phyloP scores from a whole-genome alignment of 177 flowering plant genomes.

The Vitis hybrid region DNA sequence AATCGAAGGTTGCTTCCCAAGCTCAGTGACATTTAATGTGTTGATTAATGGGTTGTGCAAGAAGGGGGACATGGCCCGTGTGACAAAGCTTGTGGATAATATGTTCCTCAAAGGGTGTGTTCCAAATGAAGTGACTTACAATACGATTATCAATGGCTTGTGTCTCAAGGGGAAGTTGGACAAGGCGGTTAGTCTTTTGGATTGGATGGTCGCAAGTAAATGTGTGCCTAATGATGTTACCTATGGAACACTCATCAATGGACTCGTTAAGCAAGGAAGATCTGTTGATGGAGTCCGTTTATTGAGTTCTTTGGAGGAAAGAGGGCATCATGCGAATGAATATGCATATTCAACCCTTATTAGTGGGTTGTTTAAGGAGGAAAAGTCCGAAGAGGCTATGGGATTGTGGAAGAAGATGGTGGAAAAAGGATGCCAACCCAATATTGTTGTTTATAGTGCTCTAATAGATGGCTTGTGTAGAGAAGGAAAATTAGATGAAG shows the following conservation, averaged over 20 bases:
- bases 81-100: conserved; percentile 73
- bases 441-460: conserved; percentile 69
- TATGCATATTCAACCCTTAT: conserved; percentile 67
- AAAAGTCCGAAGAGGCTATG: conserved; percentile 58
- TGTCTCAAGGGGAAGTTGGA: conserved; percentile 79
- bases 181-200: conserved; percentile 66
- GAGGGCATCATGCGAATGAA: conserved; percentile 55
- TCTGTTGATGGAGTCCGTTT: conserved; percentile 48
- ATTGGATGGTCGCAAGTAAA: conserved; percentile 60
- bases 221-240: conserved; percentile 73
- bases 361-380: conserved; percentile 81
- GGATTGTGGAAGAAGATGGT: conserved; percentile 64
- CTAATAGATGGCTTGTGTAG: conserved; percentile 76
- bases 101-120: conserved; percentile 86
- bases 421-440: conserved; percentile 65
- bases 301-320: conserved; percentile 62
- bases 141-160: conserved; percentile 75
- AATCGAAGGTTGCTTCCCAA: conserved; percentile 77
- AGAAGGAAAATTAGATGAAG: conserved; percentile 57
- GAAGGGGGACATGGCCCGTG: conserved; percentile 70
- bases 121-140: conserved; percentile 80
- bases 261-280: conserved; percentile 74
- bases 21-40: conserved; percentile 57
- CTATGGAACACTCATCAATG: conserved; percentile 80
- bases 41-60: conserved; percentile 79